phyloP scores from a whole-genome alignment of 805 yeast genomes.

The Phaffomyces opuntiae region DNA sequence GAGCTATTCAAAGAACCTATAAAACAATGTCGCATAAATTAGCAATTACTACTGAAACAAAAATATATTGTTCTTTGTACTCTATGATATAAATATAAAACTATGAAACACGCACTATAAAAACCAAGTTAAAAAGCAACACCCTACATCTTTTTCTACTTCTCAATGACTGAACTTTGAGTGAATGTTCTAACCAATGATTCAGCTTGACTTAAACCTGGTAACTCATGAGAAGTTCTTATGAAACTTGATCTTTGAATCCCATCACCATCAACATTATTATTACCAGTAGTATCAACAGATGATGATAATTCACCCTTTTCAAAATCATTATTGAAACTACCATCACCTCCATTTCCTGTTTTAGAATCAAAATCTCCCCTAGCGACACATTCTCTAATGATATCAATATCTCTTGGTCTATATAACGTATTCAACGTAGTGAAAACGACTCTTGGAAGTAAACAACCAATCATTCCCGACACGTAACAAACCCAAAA shows the following conservation, averaged over 20 bases:
- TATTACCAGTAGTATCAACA: too few relatives aligned
- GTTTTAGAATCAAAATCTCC: constrained; percentile 40
- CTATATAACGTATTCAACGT: constrained; percentile 39
- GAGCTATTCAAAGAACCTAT: too few relatives aligned
- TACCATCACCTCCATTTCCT: constrained; percentile 39
- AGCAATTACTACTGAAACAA: too few relatives aligned
- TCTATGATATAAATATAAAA: too few relatives aligned
- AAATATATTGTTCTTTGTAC: too few relatives aligned
- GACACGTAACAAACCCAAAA: constrained; percentile 63
- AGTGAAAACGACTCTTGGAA: constrained; percentile 62
- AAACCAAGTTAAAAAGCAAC: too few relatives aligned
- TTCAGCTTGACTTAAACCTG: constrained; percentile 10
- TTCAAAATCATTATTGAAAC: constrained; percentile 26
- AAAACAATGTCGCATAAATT: too few relatives aligned
- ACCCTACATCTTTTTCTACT: too few relatives aligned
- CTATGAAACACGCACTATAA: too few relatives aligned
- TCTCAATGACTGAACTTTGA: background rate
- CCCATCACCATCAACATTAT: too few relatives aligned
- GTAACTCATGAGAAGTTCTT: constrained; percentile 8
- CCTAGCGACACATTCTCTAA: constrained; percentile 63
- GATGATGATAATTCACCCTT: constrained; percentile 8
- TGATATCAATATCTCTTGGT: constrained; percentile 66
- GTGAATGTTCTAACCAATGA: constrained; percentile 10
- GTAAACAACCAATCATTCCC: constrained; percentile 52
- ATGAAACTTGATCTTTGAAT: constrained; percentile 2